Base-by-base conservation (phyloP, 768 basidiomycete species). In the Hortiboletus flavorubellus region DNA sequence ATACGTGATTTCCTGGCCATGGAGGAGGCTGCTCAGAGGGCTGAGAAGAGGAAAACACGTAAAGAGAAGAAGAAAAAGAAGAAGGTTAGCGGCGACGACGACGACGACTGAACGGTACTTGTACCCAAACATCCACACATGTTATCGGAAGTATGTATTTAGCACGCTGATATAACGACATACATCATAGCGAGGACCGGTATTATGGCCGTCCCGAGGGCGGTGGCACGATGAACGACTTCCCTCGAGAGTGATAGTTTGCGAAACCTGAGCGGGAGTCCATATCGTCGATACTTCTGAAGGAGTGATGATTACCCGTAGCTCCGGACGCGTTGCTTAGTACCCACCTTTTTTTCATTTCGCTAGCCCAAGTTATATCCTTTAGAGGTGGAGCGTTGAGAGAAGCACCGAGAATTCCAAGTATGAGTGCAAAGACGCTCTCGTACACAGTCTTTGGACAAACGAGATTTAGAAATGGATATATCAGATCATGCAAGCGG, bases 291-390 rank as follows among this genome's bases (percentile, higher is more conserved):
- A 89, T 86, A 58, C 82, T 80, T 55, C 87, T 90, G 61, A 37
- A 38, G 56, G 52, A 53, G 8, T 18, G 38, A 52, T 41, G 49
- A 44, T 45, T 21, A 45, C 12, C 40, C 26, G 12, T 23, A 7
- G 15, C 8, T 52, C 21, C 30, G 18, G 29, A 45, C 4, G 29
- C 0, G 45, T 34, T n/a, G 21, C 31, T 40, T 7, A 8, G 31
- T 16, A 71, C 83, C 61, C 62, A 91, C 91, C 86, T 79, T 66
- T 80, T 85, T 62, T 80, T 81, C 91, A 93, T 93, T 72, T 95
- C 91, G 62, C 88, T 91, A 16, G 89, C 82, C 92, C 91, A 94
- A 34, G 87, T 87, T 55, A 93, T 89, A 63, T 92, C 89, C 61
- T 86, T 90, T 34, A 93, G 72, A 33, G 76, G 68, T 1, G 89